Evolutionary conservation across 495 filamentous ascomycete species (phyloP), one percentile per base, ranked within the genome.

Genomic region (Lasiosphaeria ovina): DNA sequence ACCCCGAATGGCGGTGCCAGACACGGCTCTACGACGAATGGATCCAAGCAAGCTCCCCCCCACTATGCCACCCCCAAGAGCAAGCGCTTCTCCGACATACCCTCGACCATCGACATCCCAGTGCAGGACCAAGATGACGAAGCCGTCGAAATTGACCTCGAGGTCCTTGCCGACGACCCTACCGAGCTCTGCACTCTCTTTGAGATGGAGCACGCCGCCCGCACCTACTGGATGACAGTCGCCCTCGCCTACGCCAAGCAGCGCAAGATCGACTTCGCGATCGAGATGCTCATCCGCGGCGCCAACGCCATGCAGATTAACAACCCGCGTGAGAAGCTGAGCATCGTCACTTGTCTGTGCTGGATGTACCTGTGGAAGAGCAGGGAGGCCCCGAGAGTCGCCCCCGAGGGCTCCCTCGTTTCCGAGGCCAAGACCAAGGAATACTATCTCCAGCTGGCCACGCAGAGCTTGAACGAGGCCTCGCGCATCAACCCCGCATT

Each of bases 161-260:
- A 92, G 69, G 89, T 89, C 48, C 87, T 97, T 42, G 85, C 91
- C 44, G 95, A 98, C 67, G 94, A 98, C 66, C 93, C 93, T 3
- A 97, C 92, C 40, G 94, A 98, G 75, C 82, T 98, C 9, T 98
- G 94, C 76, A 91, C 89, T 3, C 79, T 98, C 44, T 82, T 98
- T 55, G 94, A 98, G 72, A 94, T 93, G 61, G 94, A 98, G 71
- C 84, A 86, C 59, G 91, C 91, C 3, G 88, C 88, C 17, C 87
- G 92, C 62, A 88, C 86, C 35, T 93, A 92, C 68, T 98, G 94
- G 94, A 92, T 98, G 80, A 91, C 90, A 12, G 92, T 97, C 62
- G 90, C 94, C 35, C 83, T 97, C 38, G 95, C 93, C n/a, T 98
- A 98, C 69, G 93, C 93, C 33, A 98, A 97, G 75, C 92, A 96